A percentile compares a stretch with the other conserved stretches of the same genome.
Evolutionary conservation across 2,329 filamentous ascomycete species (phyloP).

Genomic region (Aspergillus aculeatus): DNA sequence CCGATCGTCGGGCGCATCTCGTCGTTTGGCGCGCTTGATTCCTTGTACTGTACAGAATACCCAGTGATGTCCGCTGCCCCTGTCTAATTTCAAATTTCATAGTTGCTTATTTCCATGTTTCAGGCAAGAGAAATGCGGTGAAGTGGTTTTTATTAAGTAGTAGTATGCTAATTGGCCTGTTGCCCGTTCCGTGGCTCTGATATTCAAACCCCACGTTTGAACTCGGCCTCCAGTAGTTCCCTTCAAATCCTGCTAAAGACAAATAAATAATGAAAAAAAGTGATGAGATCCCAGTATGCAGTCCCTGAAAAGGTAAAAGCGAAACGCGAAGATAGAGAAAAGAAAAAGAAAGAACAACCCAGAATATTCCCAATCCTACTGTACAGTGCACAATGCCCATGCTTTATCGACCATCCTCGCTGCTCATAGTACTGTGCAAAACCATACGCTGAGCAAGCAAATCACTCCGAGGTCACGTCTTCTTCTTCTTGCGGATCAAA

Average conservation of each 20-base stretch:
- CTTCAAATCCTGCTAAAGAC: not conserved
- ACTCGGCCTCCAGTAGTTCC: not conserved
- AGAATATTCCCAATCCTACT: not conserved
- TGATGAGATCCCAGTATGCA: not conserved
- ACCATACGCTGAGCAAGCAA: not conserved
- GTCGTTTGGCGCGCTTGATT: not conserved
- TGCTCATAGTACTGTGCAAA: not conserved
- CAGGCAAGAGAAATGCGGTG: too few species aligned
- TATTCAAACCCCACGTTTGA: not conserved
- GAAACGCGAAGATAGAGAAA: not conserved
- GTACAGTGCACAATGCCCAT: too few species aligned
- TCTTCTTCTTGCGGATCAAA: slow-evolving; percentile 44
- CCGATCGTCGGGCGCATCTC: not conserved
- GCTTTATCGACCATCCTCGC: too few species aligned
- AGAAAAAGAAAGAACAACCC: not conserved
- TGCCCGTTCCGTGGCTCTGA: not conserved
- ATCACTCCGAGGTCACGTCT: slow-evolving; percentile 22
- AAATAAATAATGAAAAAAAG: not conserved
- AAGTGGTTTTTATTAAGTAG: not conserved
- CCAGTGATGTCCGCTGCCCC: not conserved
- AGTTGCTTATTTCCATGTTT: not conserved
- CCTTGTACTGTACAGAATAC: too few species aligned
- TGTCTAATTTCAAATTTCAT: not conserved
- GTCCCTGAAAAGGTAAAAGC: not conserved
- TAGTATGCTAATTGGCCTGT: not conserved